These are phyloP conservation scores for Lathyrus oleraceus DNA, from an alignment of 306 rosid genomes.

Conservation along the genomic window DNA sequence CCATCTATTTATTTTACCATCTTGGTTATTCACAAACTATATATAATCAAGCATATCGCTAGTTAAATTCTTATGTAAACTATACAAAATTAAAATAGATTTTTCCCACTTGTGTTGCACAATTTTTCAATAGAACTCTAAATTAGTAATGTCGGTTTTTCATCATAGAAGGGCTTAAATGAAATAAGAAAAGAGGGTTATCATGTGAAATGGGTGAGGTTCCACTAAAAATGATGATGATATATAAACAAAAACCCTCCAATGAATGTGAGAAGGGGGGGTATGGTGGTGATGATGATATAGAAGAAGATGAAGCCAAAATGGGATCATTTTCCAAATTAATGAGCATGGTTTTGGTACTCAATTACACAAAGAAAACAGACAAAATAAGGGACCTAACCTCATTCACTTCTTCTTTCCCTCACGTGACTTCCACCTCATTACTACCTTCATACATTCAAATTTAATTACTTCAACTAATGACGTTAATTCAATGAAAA, in stretches of 20 bases:
- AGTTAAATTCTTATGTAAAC: not conserved
- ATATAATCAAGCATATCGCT: not conserved
- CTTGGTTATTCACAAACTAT: slow-evolving; percentile 10
- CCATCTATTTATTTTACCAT: slow-evolving; percentile 27
- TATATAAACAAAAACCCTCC: slow-evolving; percentile 44
- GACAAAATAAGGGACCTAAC: slow-evolving; percentile 78
- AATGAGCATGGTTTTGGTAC: slow-evolving; percentile 77
- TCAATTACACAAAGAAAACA: slow-evolving; percentile 73
- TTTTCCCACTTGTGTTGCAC: not conserved
- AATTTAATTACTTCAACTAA: too few relatives aligned
- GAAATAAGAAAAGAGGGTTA: slow-evolving; percentile 6
- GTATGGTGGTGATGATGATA: slow-evolving; percentile 51
- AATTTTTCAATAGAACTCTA: too few relatives aligned
- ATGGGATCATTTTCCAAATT: slow-evolving; percentile 79
- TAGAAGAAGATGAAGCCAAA: slow-evolving; percentile 66
- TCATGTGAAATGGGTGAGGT: slow-evolving; percentile 51
- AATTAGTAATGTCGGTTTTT: too few relatives aligned
- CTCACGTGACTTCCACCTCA: slow-evolving; percentile 44
- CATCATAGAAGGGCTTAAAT: too few relatives aligned
- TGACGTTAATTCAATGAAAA: too few relatives aligned
- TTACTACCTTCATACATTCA: too few relatives aligned
- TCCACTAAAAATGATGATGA: slow-evolving; percentile 51
- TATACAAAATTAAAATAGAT: not conserved
- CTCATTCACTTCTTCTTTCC: slow-evolving; percentile 59
- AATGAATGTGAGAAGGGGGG: slow-evolving; percentile 47